A percentile compares a stretch with the other conserved stretches of the same genome.
phyloP scores from a whole-genome alignment of 2,329 filamentous ascomycete genomes.

The Colletotrichum caudatum region DNA sequence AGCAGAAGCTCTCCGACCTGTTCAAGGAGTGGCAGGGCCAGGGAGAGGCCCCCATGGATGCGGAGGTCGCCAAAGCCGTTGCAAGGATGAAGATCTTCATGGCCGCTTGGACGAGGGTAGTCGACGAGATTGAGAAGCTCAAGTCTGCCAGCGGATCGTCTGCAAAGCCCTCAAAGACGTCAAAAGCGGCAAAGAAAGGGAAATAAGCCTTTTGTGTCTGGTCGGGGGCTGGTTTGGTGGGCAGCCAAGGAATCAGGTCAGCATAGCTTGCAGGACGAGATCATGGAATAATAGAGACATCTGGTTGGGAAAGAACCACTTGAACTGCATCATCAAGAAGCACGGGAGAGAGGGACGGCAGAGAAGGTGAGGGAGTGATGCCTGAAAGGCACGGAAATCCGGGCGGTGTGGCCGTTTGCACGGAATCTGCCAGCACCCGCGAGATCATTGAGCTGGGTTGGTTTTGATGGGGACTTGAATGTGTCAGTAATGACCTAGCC shows the following conservation, averaged over 20 bases:
- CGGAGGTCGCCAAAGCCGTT: neutral
- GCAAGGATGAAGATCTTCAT: conserved; percentile 5
- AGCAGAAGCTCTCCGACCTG: neutral
- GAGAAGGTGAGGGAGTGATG: neutral
- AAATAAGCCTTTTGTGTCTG: neutral
- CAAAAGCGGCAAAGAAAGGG: neutral
- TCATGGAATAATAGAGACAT: neutral
- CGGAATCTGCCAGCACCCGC: conserved; percentile 6
- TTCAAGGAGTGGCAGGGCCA: neutral
- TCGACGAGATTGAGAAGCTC: neutral
- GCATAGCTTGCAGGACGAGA: neutral
- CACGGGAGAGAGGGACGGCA: too few species aligned
- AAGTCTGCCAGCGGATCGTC: too few species aligned
- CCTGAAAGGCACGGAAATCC: neutral
- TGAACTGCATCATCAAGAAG: neutral
- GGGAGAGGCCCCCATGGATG: neutral
- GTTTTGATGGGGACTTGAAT: neutral
- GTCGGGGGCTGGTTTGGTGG: neutral
- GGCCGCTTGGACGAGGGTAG: neutral
- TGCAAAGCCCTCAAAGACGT: neutral
- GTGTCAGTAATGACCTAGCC: neutral
- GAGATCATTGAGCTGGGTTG: too few species aligned
- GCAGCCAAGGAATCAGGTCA: neutral
- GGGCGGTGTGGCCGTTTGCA: conserved; percentile 4
- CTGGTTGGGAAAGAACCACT: neutral